These are phyloP conservation scores for Apiotrichum siamense DNA, from an alignment of 1,284 basidiomycete species.

Conservation along the genomic window DNA sequence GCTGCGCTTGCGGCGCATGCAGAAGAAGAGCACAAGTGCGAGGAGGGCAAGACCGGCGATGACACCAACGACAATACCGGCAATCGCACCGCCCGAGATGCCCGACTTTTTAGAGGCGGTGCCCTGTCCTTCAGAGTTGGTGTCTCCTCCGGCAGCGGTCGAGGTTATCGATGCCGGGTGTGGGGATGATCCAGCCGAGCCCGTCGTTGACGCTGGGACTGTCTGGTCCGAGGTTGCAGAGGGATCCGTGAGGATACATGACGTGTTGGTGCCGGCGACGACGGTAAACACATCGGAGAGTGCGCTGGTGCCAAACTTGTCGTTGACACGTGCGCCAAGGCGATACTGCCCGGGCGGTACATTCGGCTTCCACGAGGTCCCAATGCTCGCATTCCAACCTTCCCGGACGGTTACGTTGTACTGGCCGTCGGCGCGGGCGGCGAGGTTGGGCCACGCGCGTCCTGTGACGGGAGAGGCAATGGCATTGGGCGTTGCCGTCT, in stretches of 20 bases:
- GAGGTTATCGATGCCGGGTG: background rate
- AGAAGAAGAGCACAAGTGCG: slow-evolving; percentile 23
- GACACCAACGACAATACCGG: slow-evolving; percentile 37
- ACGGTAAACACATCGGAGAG: slow-evolving; percentile 22
- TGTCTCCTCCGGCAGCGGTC: background rate
- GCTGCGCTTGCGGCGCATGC: slow-evolving; percentile 2
- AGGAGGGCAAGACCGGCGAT: slow-evolving; percentile 24
- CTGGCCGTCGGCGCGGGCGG: slow-evolving; percentile 2
- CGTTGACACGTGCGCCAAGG: slow-evolving; percentile 24
- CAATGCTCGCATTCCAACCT: slow-evolving; percentile 18
- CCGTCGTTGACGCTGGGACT: too few species aligned
- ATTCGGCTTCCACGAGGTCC: slow-evolving; percentile 18
- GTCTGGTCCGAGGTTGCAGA: too few species aligned
- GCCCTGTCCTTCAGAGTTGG: background rate
- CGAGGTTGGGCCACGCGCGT: background rate
- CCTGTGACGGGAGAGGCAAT: too few species aligned
- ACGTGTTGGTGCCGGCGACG: slow-evolving; percentile 20
- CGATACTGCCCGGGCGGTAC: slow-evolving; percentile 35
- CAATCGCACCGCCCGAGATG: slow-evolving; percentile 34
- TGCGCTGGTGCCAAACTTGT: background rate
- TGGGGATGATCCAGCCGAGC: background rate
- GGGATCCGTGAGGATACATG: slow-evolving; percentile 23
- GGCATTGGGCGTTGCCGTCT: too few species aligned
- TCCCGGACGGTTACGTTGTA: slow-evolving; percentile 26
- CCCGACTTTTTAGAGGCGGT: slow-evolving; percentile 6